A percentile compares a stretch with the other conserved stretches of the same genome.
These are phyloP conservation scores for Globisporangium okanoganense DNA, from an alignment of 352 stramenopile genomes.

Conservation along the genomic window DNA sequence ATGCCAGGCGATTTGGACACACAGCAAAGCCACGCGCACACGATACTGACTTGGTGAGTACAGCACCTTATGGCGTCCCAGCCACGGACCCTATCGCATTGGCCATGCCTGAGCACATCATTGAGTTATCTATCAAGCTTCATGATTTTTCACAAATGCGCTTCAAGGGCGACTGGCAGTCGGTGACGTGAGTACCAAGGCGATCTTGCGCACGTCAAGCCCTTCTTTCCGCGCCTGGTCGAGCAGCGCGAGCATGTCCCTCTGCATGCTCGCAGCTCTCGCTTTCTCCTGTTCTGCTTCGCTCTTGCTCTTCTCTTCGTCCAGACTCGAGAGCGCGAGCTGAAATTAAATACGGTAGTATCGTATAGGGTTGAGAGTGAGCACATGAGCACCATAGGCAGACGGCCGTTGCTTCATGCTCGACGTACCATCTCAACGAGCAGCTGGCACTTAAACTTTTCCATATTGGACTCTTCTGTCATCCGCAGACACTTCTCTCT, in stretches of 20 bases:
- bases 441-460: slow-evolving; percentile 87
- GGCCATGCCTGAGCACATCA: too few relatives aligned
- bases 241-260: slow-evolving; percentile 65
- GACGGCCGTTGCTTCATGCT: neutral
- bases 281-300: slow-evolving; percentile 66
- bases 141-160: too few relatives aligned
- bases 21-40: too few relatives aligned
- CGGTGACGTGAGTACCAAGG: slow-evolving; percentile 20
- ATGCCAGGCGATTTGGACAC: too few relatives aligned
- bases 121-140: too few relatives aligned
- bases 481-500: slow-evolving; percentile 53
- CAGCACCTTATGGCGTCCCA: too few relatives aligned
- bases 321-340: slow-evolving; percentile 77
- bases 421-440: slow-evolving; percentile 77
- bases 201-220: slow-evolving; percentile 62
- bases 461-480: slow-evolving; percentile 81
- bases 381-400: neutral
- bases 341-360: slow-evolving; percentile 19
- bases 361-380: neutral
- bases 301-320: slow-evolving; percentile 63
- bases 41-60: too few relatives aligned
- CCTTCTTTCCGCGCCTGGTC: slow-evolving; percentile 62
- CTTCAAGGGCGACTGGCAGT: slow-evolving; percentile 4
- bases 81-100: too few relatives aligned
- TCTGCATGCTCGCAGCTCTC: slow-evolving; percentile 48